Base-by-base conservation (phyloP, 2,329 filamentous ascomycete species). In the Fusarium mundagurra region DNA sequence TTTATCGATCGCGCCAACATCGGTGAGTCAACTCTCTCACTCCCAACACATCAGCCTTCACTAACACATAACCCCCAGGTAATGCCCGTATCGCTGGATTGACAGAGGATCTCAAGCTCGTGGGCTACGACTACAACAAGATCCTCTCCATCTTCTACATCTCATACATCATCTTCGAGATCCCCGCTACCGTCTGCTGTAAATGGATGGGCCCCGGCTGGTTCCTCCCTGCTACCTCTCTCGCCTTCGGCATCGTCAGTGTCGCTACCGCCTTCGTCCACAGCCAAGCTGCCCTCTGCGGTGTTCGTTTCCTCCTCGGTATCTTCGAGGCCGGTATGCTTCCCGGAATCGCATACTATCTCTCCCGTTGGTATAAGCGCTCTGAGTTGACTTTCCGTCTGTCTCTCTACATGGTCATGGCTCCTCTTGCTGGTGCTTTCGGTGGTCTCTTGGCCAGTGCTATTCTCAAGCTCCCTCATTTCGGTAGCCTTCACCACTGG, bases 1-100 rank as follows among this genome's bases (percentile, higher is more conserved):
- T 93, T 93, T 81, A 93, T 93, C 72, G 92, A 93, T 76, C 87
- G 92, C n/a, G 90, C 92, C 31, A 94, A 93, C 70, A 92, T 94
- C 43, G 92, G 91, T 91, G 78, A 77, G 83, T 72, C 13, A 50
- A 50, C 17, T 24, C 14, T 20, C 16, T 47, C 58, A 33, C 24
- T 29, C 38, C 18, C 10, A 22, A 17, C 29, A 43, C 10, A 17
- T 24, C 51, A 27, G 18, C 24, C n/a, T 29, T 24, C 2, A 45
- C 60, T 55, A 50, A 65, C 63, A 39, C 2, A 22, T 6, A 48
- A 12, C 36, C 51, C 36, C 11, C 47, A 78, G 77, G 77, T 31
- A 79, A 92, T 79, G 90, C 89, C 7, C 87, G 85, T 69, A 80
- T 92, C 18, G 90, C 89, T 7, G 89, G 89, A 0, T 81, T 92